Evolutionary conservation across 331 rosid genomes (phyloP), one percentile per base, ranked within the genome.

Genomic region (Malus hybrid): DNA sequence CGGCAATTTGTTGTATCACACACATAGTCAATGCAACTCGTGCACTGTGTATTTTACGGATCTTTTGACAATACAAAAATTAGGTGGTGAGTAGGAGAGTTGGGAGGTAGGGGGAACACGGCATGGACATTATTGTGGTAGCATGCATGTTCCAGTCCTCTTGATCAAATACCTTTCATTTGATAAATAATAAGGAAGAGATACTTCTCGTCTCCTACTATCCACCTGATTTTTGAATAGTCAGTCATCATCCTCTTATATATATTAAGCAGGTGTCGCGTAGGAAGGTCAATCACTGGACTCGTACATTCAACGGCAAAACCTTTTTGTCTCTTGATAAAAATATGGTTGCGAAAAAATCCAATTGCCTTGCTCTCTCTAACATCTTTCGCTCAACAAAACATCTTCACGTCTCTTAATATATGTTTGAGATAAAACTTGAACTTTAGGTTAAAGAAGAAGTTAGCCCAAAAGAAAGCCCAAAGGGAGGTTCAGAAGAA

Each of bases 361-460:
- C 67, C 61, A 73, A 75, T 50, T 59, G 50, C 29, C 83, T 86
- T 19, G 80, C 81, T 67, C 88, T 87, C 31, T 81, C 85, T 18
- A 86, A 83, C 78, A 85, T 88, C 78, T 80, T 86, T 10, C 88
- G 89, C 34, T 67, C 88, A 1, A 63, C 80, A 36, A 24, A 83
- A 22, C 80, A 75, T 59, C 76, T 79, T 11, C 46, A 69, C 10
- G 59, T 74, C 6, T 24, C 68, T 1, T 32, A 69, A 34, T 15
- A 4, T 16, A 57, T n/a, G n/a, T n/a, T n/a, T n/a, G n/a, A n/a
- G n/a, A n/a, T n/a, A n/a, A n/a, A n/a, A n/a, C n/a, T n/a, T n/a
- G n/a, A n/a, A n/a, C n/a, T n/a, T n/a, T n/a, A n/a, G n/a, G n/a
- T n/a, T n/a, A n/a, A n/a, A n/a, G n/a, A n/a, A n/a, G n/a, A n/a